Percentiles rank a stretch among this genome's conserved stretches.
phyloP scores from a whole-genome alignment of 306 rosid species.

The Citrullus mucosospermus region DNA sequence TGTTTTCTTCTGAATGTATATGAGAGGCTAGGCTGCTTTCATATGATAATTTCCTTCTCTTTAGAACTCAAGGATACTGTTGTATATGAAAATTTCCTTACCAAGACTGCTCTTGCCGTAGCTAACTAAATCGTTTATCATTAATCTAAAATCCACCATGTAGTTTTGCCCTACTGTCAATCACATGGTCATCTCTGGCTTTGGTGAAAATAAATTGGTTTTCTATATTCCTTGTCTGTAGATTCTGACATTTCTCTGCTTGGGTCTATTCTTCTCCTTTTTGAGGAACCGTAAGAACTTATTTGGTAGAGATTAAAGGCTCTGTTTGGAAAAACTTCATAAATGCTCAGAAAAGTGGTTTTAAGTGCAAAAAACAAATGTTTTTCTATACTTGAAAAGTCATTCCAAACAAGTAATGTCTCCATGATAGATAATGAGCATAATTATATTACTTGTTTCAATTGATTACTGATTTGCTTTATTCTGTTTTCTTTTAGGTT shows the following conservation, averaged over 20 bases:
- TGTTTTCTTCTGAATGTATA: background rate
- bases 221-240: background rate
- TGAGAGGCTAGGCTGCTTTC: background rate
- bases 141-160: background rate
- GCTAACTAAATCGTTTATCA: background rate
- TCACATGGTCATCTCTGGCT: background rate
- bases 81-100: background rate
- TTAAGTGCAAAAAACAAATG: no score
- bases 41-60: background rate
- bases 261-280: background rate
- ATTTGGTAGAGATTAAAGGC: background rate
- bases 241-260: background rate
- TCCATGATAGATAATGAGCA: background rate
- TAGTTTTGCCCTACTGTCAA: background rate
- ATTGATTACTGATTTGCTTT: background rate
- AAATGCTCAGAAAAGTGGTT: background rate
- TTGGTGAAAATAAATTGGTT: background rate
- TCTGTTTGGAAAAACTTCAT: background rate
- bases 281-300: background rate
- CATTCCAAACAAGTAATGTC: background rate
- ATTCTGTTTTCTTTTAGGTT: background rate
- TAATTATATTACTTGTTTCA: background rate
- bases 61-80: background rate
- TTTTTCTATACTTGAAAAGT: no score
- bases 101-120: background rate